Conservation (phyloP, 441 rosid genomes). For the Theobroma grandiflorum region DNA sequence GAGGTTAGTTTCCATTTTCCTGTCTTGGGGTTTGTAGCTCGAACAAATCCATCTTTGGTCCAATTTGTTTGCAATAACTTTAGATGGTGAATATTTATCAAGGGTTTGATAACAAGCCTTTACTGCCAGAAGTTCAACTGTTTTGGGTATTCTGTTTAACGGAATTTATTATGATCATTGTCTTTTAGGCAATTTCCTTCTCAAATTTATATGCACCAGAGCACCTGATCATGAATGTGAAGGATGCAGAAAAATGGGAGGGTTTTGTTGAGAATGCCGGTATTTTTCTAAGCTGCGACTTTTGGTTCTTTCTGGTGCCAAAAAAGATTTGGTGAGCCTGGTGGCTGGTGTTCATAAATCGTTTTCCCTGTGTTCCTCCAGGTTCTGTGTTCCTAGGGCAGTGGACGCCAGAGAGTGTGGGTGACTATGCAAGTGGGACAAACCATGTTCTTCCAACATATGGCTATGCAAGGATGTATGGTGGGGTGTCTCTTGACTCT, state of each 20-base stretch:
- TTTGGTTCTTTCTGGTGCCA: not conserved
- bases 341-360: not conserved
- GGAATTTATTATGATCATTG: conserved; percentile 2
- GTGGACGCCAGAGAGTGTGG: conserved; percentile 95
- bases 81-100: not conserved
- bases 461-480: conserved; percentile 89
- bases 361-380: conserved; percentile 22
- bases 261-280: conserved; percentile 85
- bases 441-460: conserved; percentile 94
- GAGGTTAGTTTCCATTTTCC: conserved; percentile 54
- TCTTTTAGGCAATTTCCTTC: conserved; percentile 72
- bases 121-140: not conserved
- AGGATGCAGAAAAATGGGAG: conserved; percentile 97
- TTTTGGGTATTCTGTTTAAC: not conserved
- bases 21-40: not conserved
- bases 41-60: not conserved
- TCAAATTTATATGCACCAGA: conserved; percentile 93
- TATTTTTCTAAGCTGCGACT: conserved; percentile 30
- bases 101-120: too few relatives aligned
- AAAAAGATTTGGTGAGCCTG: not conserved
- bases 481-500: conserved; percentile 88
- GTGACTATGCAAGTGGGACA: conserved; percentile 92
- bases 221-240: conserved; percentile 84
- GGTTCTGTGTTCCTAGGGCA: conserved; percentile 88
- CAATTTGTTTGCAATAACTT: not conserved